Evolutionary conservation across 306 rosid species (phyloP).

Genomic region (Nissolia schottii): DNA sequence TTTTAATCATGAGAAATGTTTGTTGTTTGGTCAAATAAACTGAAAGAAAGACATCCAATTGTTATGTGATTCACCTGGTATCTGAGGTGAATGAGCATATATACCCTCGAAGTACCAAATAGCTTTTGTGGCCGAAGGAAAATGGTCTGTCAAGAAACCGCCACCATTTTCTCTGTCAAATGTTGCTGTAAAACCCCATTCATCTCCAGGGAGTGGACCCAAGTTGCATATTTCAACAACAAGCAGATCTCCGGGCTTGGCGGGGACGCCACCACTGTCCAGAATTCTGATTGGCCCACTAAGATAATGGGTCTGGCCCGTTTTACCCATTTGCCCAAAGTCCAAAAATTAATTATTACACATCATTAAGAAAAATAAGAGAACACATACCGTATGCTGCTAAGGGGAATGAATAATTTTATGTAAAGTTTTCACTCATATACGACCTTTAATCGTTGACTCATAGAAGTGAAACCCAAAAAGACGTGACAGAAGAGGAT

Average conservation of each 20-base stretch:
- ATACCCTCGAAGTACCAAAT: conserved; percentile 95
- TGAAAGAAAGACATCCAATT: no score
- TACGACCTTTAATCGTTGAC: no score
- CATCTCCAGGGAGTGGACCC: conserved; percentile 93
- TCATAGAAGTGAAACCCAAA: no score
- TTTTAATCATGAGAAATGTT: no score
- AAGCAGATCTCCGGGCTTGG: conserved; percentile 83
- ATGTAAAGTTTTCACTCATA: no score
- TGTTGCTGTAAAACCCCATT: conserved; percentile 90
- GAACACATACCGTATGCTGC: no score
- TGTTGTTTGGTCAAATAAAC: no score
- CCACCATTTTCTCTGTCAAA: conserved; percentile 97
- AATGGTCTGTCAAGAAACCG: conserved; percentile 83
- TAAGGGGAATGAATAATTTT: no score
- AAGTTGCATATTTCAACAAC: conserved; percentile 80
- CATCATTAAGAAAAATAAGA: no score
- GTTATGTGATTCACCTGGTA: conserved; percentile 69
- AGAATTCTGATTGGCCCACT: conserved; percentile 77
- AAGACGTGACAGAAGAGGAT: no score
- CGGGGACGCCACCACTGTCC: conserved; percentile 72
- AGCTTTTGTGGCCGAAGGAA: conserved; percentile 82
- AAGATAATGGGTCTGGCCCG: conserved; percentile 64
- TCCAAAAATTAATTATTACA: background rate
- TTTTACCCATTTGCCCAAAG: background rate
- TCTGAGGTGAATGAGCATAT: conserved; percentile 88